phyloP scores from a whole-genome alignment of 352 stramenopile species.

The Globisporangium middletonii region DNA sequence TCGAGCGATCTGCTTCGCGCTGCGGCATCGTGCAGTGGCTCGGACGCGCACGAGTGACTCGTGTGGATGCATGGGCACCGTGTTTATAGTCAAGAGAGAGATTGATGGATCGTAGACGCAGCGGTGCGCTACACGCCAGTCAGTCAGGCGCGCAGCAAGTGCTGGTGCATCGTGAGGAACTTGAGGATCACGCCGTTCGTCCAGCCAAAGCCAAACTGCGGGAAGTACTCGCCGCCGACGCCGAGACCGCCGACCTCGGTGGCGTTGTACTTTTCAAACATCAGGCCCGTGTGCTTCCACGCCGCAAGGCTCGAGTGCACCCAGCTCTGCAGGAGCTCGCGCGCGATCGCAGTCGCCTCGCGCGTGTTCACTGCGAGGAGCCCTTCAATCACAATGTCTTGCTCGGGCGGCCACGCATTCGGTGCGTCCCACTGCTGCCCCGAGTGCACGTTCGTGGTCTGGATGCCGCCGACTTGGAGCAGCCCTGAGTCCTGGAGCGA shows the following conservation, averaged over 20 bases:
- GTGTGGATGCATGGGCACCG: no score
- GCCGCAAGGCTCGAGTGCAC: constrained; percentile 50
- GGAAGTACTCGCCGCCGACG: constrained; percentile 83
- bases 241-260: constrained; percentile 54
- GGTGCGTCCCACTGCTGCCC: constrained; percentile 86
- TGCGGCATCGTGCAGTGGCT: no score
- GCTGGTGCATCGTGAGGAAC: constrained; percentile 75
- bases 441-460: constrained; percentile 62
- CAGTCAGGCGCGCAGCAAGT: constrained; percentile 34
- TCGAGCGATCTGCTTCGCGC: no score
- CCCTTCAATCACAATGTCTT: constrained; percentile 79
- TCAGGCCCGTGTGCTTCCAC: constrained; percentile 65
- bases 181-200: constrained; percentile 74
- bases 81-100: no score
- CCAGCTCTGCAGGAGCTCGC: constrained; percentile 53
- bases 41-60: no score
- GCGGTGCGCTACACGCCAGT: no score
- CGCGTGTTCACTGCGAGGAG: constrained; percentile 46
- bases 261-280: constrained; percentile 90
- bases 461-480: constrained; percentile 54
- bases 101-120: no score
- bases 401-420: constrained; percentile 82
- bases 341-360: constrained; percentile 44
- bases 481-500: constrained; percentile 54
- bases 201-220: constrained; percentile 74